Evolutionary conservation across 768 basidiomycete species (phyloP), one percentile per base, ranked within the genome.

Genomic region (Pleurotus djamor): DNA sequence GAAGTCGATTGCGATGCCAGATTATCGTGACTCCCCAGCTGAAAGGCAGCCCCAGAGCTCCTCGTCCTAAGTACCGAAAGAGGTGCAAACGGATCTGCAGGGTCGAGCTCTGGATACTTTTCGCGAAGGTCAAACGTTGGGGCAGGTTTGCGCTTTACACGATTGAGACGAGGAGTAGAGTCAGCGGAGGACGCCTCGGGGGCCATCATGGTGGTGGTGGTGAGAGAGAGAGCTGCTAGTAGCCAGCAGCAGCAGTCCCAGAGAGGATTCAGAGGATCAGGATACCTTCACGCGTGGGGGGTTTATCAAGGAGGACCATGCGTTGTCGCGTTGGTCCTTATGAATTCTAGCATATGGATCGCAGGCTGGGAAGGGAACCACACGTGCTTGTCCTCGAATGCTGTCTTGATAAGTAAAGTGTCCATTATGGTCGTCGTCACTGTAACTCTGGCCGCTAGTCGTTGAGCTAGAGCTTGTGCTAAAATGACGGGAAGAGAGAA

Each of bases 31-130:
- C 49, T 51, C 17, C 34, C 36, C 6, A 43, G 38, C 9, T 36
- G 48, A 32, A 76, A 70, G 14, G 74, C 71, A 16, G 75, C 76
- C 62, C 79, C 80, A 4, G 83, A 73, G n/a, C 70, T 81, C 58
- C 87, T 81, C 60, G 78, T 81, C 52, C 89, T 83, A 32, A 91
- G 76, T 28, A 84, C 83, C 66, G 83, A 81, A 45, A 91, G 81
- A 0, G 89, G 83, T 4, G 85, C 88, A 62, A 89, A 89, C 1
- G 89, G 89, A 68, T 91, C 87, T 14, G 66, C 67, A 17, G 87
- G 87, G 71, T 91, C 89, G 34, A 87, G 87, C 1, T 75, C 70
- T 4, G 89, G 89, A 68, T 89, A 91, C 43, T 83, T 76, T 56
- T 77, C 66, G 8, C 81, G 77, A 64, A 79, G 69, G 52, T 80